Evolutionary conservation across 2,329 filamentous ascomycete species (phyloP), one percentile per base, ranked within the genome.

Genomic region (Penicillium sp.): DNA sequence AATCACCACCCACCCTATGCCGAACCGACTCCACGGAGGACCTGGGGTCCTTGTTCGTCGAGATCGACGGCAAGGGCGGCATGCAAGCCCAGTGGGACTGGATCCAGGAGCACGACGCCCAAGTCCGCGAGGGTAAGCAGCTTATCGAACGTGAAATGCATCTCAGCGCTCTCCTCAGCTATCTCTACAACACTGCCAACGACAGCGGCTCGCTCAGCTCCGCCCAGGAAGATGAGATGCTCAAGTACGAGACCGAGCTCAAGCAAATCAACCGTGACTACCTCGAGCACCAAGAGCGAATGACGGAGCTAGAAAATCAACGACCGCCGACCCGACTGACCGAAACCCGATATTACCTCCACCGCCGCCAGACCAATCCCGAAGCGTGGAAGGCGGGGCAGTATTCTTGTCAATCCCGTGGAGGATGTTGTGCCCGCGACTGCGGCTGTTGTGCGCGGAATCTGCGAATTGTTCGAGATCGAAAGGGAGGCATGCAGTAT

Each of bases 371-470:
- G 8, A 41, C 15, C 14, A 22, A 38, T 12, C 20, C 14, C 20
- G 17, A 25, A 12, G 15, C 39, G 20, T 54, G 53, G 53, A 51
- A 28, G 22, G 4, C 42, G 11, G 55, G 54, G 8, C 25, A 22
- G 12, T 12, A 35, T 2, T 31, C 4, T 35, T 56, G 52, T 20
- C 56, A 34, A 12, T 8, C 49, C 28, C 47, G 52, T 1, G 41
- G 55, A 5, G 55, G 59, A n/a, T 61, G 55, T 41, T 61, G 52
- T 35, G 31, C 39, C 3, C 39, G 47, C 1, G 42, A 60, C 48
- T 52, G 59, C n/a, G 51, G 55, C 11, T 58, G 59, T 17, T 61
- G 55, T 31, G 47, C 55, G 34, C 55, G 51, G n/a, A 39, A 25
- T 5, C 45, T 47, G 34, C 51, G 52, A 3, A 57, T 17, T 1